A percentile compares a stretch with the other conserved stretches of the same genome.
phyloP scores from a whole-genome alignment of 1,284 basidiomycete genomes.

The Ceratobasidium sp. region DNA sequence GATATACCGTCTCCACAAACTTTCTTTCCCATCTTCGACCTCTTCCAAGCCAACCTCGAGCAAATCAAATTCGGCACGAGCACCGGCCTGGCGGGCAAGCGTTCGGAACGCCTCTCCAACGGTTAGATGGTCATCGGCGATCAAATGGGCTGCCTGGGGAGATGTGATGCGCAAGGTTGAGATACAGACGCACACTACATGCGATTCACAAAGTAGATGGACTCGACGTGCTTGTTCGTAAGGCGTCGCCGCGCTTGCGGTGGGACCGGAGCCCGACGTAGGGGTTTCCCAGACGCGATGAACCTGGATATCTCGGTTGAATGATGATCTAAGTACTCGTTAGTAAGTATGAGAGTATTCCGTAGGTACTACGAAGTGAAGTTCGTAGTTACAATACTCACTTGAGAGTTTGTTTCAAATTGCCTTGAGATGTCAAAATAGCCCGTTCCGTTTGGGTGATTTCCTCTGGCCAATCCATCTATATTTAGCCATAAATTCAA shows the following conservation, averaged over 20 bases:
- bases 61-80: constrained; percentile 19
- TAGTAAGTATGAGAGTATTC: background rate
- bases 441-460: constrained; percentile 20
- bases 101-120: constrained; percentile 21
- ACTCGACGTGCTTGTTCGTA: constrained; percentile 32
- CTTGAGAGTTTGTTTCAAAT: constrained; percentile 15
- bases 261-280: constrained; percentile 26
- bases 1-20: constrained; percentile 32
- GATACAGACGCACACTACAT: constrained; percentile 29
- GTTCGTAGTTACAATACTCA: background rate
- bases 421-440: constrained; percentile 15
- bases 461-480: constrained; percentile 31
- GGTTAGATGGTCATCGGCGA: constrained; percentile 28
- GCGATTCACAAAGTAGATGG: constrained; percentile 15
- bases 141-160: constrained; percentile 17
- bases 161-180: constrained; percentile 32
- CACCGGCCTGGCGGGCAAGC: constrained; percentile 4
- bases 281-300: constrained; percentile 21
- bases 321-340: background rate
- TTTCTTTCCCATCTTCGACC: constrained; percentile 11
- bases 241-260: constrained; percentile 20
- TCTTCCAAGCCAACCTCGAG: constrained; percentile 6
- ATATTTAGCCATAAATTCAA: too few species aligned
- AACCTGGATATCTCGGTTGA: constrained; percentile 33
- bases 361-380: background rate